phyloP scores from a whole-genome alignment of 2,329 filamentous ascomycete genomes.

The Alternaria viburni region DNA sequence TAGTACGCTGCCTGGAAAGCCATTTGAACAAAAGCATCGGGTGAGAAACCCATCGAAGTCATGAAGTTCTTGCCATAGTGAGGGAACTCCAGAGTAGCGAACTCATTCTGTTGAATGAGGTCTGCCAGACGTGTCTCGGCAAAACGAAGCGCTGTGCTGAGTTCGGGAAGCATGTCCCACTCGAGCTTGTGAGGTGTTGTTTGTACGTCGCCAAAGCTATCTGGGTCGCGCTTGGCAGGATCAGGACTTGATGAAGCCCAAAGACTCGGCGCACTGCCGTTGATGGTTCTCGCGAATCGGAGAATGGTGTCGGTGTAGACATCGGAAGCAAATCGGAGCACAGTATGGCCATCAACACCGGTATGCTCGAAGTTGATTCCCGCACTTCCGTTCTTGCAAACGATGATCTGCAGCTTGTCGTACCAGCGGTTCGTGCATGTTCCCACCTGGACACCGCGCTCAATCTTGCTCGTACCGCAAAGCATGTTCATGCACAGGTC shows the following conservation, averaged over 20 bases:
- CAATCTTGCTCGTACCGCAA: constrained; percentile 89
- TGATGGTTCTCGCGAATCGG: constrained; percentile 92
- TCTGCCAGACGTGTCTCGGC: constrained; percentile 94
- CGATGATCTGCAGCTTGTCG: constrained; percentile 98
- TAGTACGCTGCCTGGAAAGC: constrained; percentile 98
- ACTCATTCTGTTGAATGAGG: constrained; percentile 95
- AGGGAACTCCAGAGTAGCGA: constrained; percentile 85
- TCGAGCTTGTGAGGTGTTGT: constrained; percentile 95
- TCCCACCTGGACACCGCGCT: constrained; percentile 92
- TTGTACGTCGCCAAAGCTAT: constrained; percentile 89
- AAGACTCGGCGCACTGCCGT: constrained; percentile 86
- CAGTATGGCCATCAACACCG: constrained; percentile 95
- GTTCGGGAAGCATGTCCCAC: constrained; percentile 95
- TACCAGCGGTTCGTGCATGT: constrained; percentile 99
- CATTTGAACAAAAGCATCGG: constrained; percentile 98
- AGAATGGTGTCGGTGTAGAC: constrained; percentile 98
- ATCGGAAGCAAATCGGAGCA: constrained; percentile 93
- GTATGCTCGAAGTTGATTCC: constrained; percentile 99
- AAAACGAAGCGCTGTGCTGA: constrained; percentile 89
- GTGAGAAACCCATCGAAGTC: constrained; percentile 94
- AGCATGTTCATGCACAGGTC: constrained; percentile 99
- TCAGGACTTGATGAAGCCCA: constrained; percentile 93
- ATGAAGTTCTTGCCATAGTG: constrained; percentile 98
- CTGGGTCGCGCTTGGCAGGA: constrained; percentile 87
- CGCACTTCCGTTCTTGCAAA: constrained; percentile 97